These are phyloP conservation scores for Angomonas deanei DNA, from an alignment of 208 protist species.

Conservation along the genomic window DNA sequence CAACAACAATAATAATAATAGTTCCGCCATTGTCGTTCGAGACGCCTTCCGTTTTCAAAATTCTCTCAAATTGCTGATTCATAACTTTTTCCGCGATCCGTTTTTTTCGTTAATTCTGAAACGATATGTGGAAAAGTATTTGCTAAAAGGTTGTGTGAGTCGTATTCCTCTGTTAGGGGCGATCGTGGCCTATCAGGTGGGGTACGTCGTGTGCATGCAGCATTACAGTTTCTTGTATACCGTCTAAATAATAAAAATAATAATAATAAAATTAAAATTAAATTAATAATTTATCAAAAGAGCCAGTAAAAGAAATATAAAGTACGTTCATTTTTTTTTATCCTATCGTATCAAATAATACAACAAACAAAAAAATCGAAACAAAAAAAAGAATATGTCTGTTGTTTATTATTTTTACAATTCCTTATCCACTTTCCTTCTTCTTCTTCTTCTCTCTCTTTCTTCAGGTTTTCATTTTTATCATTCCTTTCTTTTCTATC, in stretches of 20 bases:
- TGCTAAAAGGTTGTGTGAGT: slow-evolving; percentile 63
- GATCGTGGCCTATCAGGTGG: slow-evolving; percentile 51
- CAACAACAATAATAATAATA: background rate
- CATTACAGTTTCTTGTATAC: slow-evolving; percentile 86
- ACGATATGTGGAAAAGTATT: slow-evolving; percentile 53
- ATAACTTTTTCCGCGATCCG: slow-evolving; percentile 63
- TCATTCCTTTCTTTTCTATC: slow-evolving; percentile 5
- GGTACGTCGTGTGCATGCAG: slow-evolving; percentile 73
- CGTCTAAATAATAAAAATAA: too few species aligned
- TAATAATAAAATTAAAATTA: too few species aligned
- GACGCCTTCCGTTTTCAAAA: slow-evolving; percentile 67
- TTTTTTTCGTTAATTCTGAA: slow-evolving; percentile 75
- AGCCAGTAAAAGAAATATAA: too few species aligned
- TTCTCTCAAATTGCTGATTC: slow-evolving; percentile 37
- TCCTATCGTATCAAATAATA: slow-evolving; percentile 21
- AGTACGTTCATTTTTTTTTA: slow-evolving; percentile 87
- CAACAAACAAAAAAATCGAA: background rate
- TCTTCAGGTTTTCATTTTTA: too few species aligned
- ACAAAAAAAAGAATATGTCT: background rate
- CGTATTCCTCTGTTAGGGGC: slow-evolving; percentile 67
- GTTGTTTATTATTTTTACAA: too few species aligned
- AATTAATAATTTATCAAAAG: too few species aligned
- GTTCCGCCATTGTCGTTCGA: slow-evolving; percentile 27
- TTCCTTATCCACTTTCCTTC: background rate
- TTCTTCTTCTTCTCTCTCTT: too few species aligned